Evolutionary conservation across 192 early-diverging fungal genomes (phyloP).

Genomic region (Coemansia sp.): DNA sequence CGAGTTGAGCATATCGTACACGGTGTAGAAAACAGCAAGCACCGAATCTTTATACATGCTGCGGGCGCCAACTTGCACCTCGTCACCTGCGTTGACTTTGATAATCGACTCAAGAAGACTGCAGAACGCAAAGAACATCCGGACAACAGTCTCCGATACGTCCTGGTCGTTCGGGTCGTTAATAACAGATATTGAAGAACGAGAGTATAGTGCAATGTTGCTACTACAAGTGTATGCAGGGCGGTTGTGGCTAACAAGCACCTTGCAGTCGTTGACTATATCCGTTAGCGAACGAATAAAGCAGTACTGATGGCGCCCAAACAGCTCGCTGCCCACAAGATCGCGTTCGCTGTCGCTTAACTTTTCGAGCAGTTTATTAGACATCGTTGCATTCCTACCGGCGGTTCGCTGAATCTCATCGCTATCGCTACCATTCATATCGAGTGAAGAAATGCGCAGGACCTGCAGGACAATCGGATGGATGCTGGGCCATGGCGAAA

Average conservation of each 20-base stretch:
- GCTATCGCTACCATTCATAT: slow-evolving; percentile 12
- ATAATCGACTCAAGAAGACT: slow-evolving; percentile 45
- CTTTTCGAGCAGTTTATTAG: background rate
- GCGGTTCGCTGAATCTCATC: background rate
- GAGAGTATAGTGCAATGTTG: slow-evolving; percentile 31
- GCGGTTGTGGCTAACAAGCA: slow-evolving; percentile 37
- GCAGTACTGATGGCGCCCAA: slow-evolving; percentile 25
- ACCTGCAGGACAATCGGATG: slow-evolving; percentile 25
- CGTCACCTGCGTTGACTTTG: slow-evolving; percentile 20
- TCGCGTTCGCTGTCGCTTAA: slow-evolving; percentile 33
- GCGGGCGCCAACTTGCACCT: slow-evolving; percentile 3
- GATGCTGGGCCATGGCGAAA: slow-evolving; percentile 27
- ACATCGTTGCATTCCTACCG: background rate
- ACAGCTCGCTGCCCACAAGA: slow-evolving; percentile 43
- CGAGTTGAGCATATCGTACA: slow-evolving; percentile 51
- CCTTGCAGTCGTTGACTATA: slow-evolving; percentile 36
- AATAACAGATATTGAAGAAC: slow-evolving; percentile 26
- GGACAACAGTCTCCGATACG: slow-evolving; percentile 32
- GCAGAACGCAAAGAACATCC: slow-evolving; percentile 49
- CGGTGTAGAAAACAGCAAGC: slow-evolving; percentile 31
- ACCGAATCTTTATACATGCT: slow-evolving; percentile 29
- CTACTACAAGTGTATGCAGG: slow-evolving; percentile 41
- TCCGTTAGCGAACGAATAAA: slow-evolving; percentile 27
- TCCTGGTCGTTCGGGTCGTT: slow-evolving; percentile 12
- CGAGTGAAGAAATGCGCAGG: slow-evolving; percentile 16